A percentile compares a stretch with the other conserved stretches of the same genome.
These are phyloP conservation scores for Cladochytrium replicatum DNA, from an alignment of 192 early-diverging fungal species.

Conservation along the genomic window DNA sequence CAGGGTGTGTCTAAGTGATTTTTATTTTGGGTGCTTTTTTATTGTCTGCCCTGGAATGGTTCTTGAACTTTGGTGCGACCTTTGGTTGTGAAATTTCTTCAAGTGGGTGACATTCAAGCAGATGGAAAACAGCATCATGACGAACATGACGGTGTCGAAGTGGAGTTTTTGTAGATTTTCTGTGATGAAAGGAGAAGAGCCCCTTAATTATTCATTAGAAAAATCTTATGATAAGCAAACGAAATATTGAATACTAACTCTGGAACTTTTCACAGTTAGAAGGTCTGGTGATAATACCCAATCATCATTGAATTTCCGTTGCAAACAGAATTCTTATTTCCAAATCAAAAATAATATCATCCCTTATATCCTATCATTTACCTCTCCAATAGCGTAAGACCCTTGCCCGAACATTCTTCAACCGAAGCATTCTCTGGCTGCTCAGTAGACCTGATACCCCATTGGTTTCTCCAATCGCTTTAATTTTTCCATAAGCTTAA, in stretches of 20 bases:
- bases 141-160: constrained; percentile 14
- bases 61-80: too few species aligned
- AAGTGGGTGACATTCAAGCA: constrained; percentile 30
- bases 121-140: constrained; percentile 39
- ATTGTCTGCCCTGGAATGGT: too few species aligned
- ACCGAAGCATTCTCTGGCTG: not conserved
- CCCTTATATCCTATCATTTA: not conserved
- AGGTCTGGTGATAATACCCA: too few species aligned
- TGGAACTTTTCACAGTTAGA: constrained; percentile 17
- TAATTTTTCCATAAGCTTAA: constrained; percentile 19
- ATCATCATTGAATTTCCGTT: too few species aligned
- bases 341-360: not conserved
- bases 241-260: not conserved
- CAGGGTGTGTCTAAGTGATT: too few species aligned
- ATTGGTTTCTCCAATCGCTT: constrained; percentile 31
- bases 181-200: constrained; percentile 32
- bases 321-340: too few species aligned
- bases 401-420: not conserved
- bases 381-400: not conserved
- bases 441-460: constrained; percentile 1
- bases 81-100: constrained; percentile 31
- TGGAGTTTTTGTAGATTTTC: constrained; percentile 7
- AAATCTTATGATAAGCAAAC: not conserved
- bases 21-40: too few species aligned
- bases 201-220: constrained; percentile 8